Evolutionary conservation across 208 protist species (phyloP).

Genomic region (Crithidia bombi): DNA sequence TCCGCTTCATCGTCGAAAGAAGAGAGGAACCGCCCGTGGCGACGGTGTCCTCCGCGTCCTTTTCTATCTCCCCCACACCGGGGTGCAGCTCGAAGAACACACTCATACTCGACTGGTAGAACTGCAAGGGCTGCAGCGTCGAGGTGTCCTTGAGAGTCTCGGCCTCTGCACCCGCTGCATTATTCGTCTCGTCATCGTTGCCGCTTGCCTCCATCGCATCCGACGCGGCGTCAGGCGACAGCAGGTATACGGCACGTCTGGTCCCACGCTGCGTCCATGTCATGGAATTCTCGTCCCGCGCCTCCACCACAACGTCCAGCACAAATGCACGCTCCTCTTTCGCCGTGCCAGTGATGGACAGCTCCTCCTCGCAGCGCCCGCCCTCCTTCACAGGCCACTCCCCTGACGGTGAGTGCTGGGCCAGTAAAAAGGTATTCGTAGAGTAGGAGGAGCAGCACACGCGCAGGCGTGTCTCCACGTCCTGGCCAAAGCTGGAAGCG

Average conservation of each 20-base stretch:
- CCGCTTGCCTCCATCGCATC: not conserved
- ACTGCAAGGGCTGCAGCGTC: not conserved
- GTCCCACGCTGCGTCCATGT: conserved; percentile 24
- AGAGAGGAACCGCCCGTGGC: not conserved
- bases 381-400: conserved; percentile 14
- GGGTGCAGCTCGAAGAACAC: conserved; percentile 37
- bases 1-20: not conserved
- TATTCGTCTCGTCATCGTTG: not conserved
- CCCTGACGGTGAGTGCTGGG: conserved; percentile 22
- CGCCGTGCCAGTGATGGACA: conserved; percentile 15
- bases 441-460: conserved; percentile 23
- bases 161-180: not conserved
- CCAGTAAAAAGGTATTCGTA: conserved; percentile 9
- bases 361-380: conserved; percentile 14
- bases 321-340: conserved; percentile 22
- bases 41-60: not conserved
- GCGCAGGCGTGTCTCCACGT: conserved; percentile 22
- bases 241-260: conserved; percentile 16
- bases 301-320: conserved; percentile 30
- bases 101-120: conserved; percentile 16
- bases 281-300: conserved; percentile 17
- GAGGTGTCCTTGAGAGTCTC: not conserved
- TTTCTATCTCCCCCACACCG: not conserved
- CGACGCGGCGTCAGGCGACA: conserved; percentile 7
- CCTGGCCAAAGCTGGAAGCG: conserved; percentile 8